Evolutionary conservation across 768 basidiomycete species (phyloP), one percentile per base, ranked within the genome.

Genomic region (Tulasnella sp.): DNA sequence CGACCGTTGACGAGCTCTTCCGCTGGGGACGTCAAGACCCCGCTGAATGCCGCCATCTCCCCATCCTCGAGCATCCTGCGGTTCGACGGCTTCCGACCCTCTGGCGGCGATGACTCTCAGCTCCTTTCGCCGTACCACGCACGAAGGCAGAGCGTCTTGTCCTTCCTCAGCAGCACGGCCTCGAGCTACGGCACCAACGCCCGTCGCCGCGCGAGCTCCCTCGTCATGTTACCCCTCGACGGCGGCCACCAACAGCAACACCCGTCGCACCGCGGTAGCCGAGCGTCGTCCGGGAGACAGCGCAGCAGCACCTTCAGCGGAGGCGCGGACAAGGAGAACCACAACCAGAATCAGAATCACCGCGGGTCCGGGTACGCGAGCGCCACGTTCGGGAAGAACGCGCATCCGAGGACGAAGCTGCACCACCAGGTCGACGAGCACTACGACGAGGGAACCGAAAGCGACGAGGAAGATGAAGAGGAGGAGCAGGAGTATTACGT

Each of bases 401-500:
- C 26, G 5, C 52, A n/a, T n/a, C n/a, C n/a, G n/a, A n/a, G 52
- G 14, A 59, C 52, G 26, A 59, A 59, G 52, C 52, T 26, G 52
- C 52, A 59, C 26, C 52, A 59, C 26, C 52, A 59, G 26, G 52
- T 59, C 22, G 32, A 8, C 52, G 52, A 44, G 67, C 39, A 67
- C 0, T 39, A 67, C 39, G 39, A 37, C 40, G 64, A 66, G 16
- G 64, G 32, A 17, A 44, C 39, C 16, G 52, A 67, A n/a, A 44
- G 42, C 29, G 67, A 67, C 67, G 67, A 67, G 6, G 67, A 41
- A 6, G 39, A 41, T 29, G 67, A 67, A 66, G 67, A 29, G 16
- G 67, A 41, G 40, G 42, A 39, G 39, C 67, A 67, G 42, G 42
- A 67, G 29, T 67, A 67, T 16, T 67, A 42, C 39, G 67, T 67